These are phyloP conservation scores for Sugiyamaella sp. DNA, from an alignment of 1,139 yeast genomes.

Conservation along the genomic window DNA sequence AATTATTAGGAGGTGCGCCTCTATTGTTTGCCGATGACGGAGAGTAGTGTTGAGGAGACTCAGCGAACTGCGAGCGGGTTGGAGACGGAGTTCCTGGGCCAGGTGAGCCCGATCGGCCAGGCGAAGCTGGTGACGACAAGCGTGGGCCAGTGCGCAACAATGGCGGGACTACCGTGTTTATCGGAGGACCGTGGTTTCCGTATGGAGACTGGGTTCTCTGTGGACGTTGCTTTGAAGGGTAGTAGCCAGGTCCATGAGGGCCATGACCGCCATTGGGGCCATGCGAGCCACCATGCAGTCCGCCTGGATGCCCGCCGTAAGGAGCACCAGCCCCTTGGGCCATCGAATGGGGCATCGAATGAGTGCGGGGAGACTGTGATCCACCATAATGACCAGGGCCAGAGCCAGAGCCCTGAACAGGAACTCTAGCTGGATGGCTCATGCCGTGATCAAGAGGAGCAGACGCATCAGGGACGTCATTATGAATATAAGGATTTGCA, in stretches of 20 bases:
- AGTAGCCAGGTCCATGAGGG: background rate
- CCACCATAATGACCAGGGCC: background rate
- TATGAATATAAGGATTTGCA: background rate
- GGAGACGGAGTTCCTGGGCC: conserved; percentile 12
- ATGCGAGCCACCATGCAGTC: conserved; percentile 19
- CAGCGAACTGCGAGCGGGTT: conserved; percentile 13
- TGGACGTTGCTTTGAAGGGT: conserved; percentile 7
- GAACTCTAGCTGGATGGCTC: too few species aligned
- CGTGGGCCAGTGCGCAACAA: conserved; percentile 1
- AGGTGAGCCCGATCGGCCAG: conserved; percentile 3
- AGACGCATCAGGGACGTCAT: background rate
- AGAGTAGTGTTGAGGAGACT: conserved; percentile 9
- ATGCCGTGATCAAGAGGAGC: background rate
- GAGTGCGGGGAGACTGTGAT: conserved; percentile 15
- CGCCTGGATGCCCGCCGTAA: background rate
- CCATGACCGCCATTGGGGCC: background rate
- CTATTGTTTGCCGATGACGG: conserved; percentile 5
- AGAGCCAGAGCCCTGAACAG: background rate
- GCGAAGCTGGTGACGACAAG: conserved; percentile 6
- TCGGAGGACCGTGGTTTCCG: background rate
- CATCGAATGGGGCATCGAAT: conserved; percentile 16
- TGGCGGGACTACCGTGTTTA: background rate
- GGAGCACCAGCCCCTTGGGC: conserved; percentile 4
- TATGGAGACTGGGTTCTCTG: conserved; percentile 11
- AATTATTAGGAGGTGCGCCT: background rate